Evolutionary conservation across 73 alveolate genomes (phyloP).

Genomic region (Tetrahymena thermophila): DNA sequence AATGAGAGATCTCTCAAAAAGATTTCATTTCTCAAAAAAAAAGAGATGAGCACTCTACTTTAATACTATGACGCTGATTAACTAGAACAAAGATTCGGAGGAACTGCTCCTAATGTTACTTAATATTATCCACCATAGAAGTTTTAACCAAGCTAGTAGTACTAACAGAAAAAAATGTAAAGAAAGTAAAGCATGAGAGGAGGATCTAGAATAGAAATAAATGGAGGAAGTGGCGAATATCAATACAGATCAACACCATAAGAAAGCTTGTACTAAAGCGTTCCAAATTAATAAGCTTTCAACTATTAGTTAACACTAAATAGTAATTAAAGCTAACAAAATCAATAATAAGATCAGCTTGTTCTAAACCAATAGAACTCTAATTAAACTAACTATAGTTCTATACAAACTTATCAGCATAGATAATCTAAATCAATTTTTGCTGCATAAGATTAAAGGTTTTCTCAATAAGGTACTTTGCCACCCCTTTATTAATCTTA

Average conservation of each 20-base stretch:
- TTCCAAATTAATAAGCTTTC: background rate
- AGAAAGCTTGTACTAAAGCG: background rate
- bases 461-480: background rate
- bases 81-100: background rate
- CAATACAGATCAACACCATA: background rate
- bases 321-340: too few species aligned
- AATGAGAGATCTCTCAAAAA: background rate
- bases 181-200: background rate
- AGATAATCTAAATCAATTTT: background rate
- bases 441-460: background rate
- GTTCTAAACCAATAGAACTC: background rate
- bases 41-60: background rate
- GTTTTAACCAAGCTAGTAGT: background rate
- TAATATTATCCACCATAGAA: background rate
- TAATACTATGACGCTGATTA: background rate
- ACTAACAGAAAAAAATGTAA: background rate
- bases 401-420: too few species aligned
- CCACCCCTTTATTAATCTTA: background rate
- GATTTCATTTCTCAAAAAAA: background rate
- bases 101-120: background rate
- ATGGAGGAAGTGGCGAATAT: background rate
- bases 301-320: too few species aligned
- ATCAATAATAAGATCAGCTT: too few species aligned
- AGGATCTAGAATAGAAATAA: background rate
- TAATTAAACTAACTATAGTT: background rate